Conservation (phyloP, 2,329 filamentous ascomycete genomes). For the Clarireedia monteithiana region DNA sequence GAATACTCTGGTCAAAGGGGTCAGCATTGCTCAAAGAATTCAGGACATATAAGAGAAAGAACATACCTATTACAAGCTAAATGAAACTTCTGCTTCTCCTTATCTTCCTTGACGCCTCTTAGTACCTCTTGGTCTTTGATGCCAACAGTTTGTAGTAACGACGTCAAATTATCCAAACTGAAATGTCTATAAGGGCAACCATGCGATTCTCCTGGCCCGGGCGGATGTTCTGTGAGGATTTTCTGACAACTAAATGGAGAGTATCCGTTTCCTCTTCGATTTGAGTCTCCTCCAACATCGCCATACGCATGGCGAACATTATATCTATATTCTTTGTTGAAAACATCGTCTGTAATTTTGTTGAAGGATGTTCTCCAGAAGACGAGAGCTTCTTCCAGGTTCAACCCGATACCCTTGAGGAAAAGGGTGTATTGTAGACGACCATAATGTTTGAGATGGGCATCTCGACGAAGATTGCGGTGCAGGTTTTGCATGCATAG, state of each 20-base stretch:
- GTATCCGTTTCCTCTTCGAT: slow-evolving; percentile 79
- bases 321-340: slow-evolving; percentile 97
- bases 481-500: slow-evolving; percentile 94
- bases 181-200: slow-evolving; percentile 98
- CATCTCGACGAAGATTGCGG: slow-evolving; percentile 74
- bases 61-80: slow-evolving; percentile 84
- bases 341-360: slow-evolving; percentile 83
- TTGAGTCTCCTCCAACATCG: slow-evolving; percentile 87
- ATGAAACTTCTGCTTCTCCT: slow-evolving; percentile 81
- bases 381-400: slow-evolving; percentile 79
- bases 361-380: slow-evolving; percentile 89
- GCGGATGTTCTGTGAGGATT: slow-evolving; percentile 81
- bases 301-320: slow-evolving; percentile 94
- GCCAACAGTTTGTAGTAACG: slow-evolving; percentile 69
- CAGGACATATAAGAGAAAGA: neutral
- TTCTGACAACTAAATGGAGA: slow-evolving; percentile 92
- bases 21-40: slow-evolving; percentile 9
- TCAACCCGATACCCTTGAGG: slow-evolving; percentile 89
- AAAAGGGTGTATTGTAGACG: slow-evolving; percentile 94
- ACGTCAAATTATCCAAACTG: slow-evolving; percentile 73
- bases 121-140: slow-evolving; percentile 71
- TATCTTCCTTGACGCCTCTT: slow-evolving; percentile 78
- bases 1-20: slow-evolving; percentile 57
- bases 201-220: slow-evolving; percentile 80
- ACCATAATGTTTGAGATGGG: slow-evolving; percentile 87